Evolutionary conservation across 1,139 yeast species (phyloP).

Genomic region (Schwanniomyces etchellsii): DNA sequence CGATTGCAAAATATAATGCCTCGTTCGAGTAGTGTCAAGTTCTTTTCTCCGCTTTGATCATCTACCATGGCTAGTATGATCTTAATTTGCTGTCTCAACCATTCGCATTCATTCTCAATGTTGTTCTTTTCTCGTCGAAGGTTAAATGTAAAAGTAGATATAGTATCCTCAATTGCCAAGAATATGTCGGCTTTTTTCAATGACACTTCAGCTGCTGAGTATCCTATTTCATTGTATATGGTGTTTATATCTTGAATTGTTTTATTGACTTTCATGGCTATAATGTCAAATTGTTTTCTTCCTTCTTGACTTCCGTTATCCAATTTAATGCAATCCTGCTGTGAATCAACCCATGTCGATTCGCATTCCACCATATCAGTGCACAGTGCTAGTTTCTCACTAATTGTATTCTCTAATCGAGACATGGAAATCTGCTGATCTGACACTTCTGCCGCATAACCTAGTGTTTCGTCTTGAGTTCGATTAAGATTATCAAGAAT

Average conservation of each 20-base stretch:
- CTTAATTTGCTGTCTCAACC: conserved; percentile 41
- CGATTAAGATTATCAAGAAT: conserved; percentile 1
- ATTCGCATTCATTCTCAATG: conserved; percentile 41
- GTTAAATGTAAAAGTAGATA: conserved; percentile 25
- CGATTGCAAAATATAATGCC: conserved; percentile 30
- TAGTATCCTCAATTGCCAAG: conserved; percentile 34
- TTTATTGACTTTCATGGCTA: conserved; percentile 24
- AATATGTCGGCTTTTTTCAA: conserved; percentile 35
- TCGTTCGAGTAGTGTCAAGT: conserved; percentile 19
- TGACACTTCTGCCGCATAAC: too few relatives aligned
- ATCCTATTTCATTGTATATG: conserved; percentile 36
- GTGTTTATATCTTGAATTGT: conserved; percentile 29
- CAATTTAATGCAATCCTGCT: conserved; percentile 1
- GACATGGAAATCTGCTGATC: too few relatives aligned
- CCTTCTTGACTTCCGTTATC: conserved; percentile 1
- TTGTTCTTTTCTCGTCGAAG: conserved; percentile 33
- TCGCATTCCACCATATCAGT: neutral
- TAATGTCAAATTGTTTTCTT: conserved; percentile 13
- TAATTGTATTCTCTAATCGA: conserved; percentile 2
- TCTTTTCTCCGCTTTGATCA: conserved; percentile 27
- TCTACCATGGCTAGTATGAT: conserved; percentile 37
- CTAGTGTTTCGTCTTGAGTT: too few relatives aligned
- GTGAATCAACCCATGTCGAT: neutral
- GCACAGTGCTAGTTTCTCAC: conserved; percentile 1
- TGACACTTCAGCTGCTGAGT: conserved; percentile 27